Base-by-base conservation (phyloP, 2,329 filamentous ascomycete species). In the Clonostachys byssicola region DNA sequence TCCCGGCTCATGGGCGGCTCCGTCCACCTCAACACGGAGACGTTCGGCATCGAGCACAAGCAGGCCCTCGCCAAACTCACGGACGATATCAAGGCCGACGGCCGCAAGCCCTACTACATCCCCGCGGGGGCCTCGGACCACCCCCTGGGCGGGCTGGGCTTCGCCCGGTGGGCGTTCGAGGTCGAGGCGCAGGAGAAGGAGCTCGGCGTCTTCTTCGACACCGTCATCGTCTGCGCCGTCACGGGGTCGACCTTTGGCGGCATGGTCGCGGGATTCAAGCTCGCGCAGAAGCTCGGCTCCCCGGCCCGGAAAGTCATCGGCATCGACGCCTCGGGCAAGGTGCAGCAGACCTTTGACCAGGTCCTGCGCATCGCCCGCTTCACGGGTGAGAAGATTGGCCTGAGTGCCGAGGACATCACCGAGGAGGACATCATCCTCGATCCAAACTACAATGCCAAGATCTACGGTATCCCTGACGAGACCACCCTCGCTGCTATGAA, bases 221-320 rank as follows among this genome's bases (percentile, higher is more conserved):
- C 78, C 1, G 58, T 89, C 8, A 65, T 89, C 46, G 85, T 87
- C 9, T 88, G 85, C 60, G 83, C 81, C 16, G 86, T 88, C 2
- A 88, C 85, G 1, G 86, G 86, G 5, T 83, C 77, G 6, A 89
- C 86, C 2, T 75, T 87, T 60, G 86, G 80, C 1, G 86, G 86
- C 9, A 86, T 89, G 73, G 73, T 89, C 9, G 85, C 85, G 0
- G 86, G 86, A 0, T 88, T 88, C 63, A 87, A 86, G 67, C 68
- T 86, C 20, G 67, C 77, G 3, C 72, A 85, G 63, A 53, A 56
- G 46, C 45, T 54, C 53, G 67, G 72, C 47, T 63, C 69, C 42
- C 68, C 59, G 35, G 68, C 70, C 51, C 68, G 80, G 20, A 78
- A 71, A 57, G 68, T 89, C 6, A 75, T 89, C 44, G 86, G 85